A percentile compares a stretch with the other conserved stretches of the same genome.
These are phyloP conservation scores for Panicum miliaceum DNA, from an alignment of 176 grass and related monocot genomes.

Conservation along the genomic window DNA sequence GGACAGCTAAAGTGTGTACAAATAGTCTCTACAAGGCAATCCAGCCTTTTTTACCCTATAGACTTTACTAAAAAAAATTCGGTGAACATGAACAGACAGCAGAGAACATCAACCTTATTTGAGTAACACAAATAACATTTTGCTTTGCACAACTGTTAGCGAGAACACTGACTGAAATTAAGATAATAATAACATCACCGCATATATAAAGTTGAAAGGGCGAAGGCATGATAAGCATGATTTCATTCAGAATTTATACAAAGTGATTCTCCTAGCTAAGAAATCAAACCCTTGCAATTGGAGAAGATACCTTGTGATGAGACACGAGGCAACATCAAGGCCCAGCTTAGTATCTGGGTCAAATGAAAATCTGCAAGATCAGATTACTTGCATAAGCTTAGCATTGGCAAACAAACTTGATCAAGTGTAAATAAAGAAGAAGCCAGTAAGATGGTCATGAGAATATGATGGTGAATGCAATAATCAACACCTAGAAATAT, in stretches of 20 bases:
- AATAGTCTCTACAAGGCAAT: conserved; percentile 2
- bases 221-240: not conserved
- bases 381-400: conserved; percentile 39
- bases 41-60: not conserved
- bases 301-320: conserved; percentile 77
- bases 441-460: not conserved
- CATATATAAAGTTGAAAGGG: not conserved
- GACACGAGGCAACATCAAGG: conserved; percentile 94
- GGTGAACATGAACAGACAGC: conserved; percentile 17
- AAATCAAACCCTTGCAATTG: conserved; percentile 14
- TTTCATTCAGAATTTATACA: not conserved
- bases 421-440: not conserved
- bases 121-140: not conserved
- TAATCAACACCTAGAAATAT: conserved; percentile 16
- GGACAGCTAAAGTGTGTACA: not conserved
- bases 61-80: not conserved
- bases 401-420: not conserved
- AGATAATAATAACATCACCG: conserved; percentile 5
- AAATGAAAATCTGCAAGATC: conserved; percentile 77
- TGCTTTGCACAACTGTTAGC: not conserved
- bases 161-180: conserved; percentile 12
- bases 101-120: not conserved
- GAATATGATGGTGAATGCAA: conserved; percentile 13
- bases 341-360: conserved; percentile 83
- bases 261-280: conserved; percentile 23